Evolutionary conservation across 2,329 filamentous ascomycete species (phyloP), one percentile per base, ranked within the genome.

Genomic region (Atkinsonella hypoxylon): DNA sequence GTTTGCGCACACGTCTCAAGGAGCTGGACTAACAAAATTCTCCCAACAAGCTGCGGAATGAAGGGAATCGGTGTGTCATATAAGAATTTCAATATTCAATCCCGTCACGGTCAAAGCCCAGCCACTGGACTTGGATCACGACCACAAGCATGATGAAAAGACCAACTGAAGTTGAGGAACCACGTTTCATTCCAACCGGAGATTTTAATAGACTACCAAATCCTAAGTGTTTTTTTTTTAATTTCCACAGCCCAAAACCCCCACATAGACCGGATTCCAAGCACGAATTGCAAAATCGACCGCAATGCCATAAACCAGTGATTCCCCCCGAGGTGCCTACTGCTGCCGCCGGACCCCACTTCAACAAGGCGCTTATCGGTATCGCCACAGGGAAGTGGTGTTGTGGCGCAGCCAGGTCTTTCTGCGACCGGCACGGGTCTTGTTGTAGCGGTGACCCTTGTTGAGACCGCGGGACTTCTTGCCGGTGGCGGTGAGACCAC

Each of bases 321-420:
- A 47, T 32, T 42, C 39, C 47, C 51, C 49, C 34, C 26, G 20
- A 42, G 46, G 30, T 26, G 31, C 8, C 31, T 26, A 15, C 17
- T 20, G 30, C 47, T 17, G 26, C 30, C 13, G 15, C 13, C 47
- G 8, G 13, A 17, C 31, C 26, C 26, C 30, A 38, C 49, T 26
- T 36, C 18, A 10, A 17, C 31, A 50, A 55, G 38, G 43, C 57
- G 61, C 56, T 77, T 87, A 95, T 77, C 90, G 83, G 87, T 96
- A 96, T 75, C 90, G 84, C 90, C 91, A 96, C 73, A 95, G 88
- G 68, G 87, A 95, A 72, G 95, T 85, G 75, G 91, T 98, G 87
- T 98, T 98, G 82, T 95, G 89, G 73, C 87, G 83, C 88, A 95
- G 95, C 94, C 93, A 98, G 73, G 91, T 98, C 89, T 98, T 96